phyloP scores from a whole-genome alignment of 352 stramenopile species.

The Pythium apleroticum region DNA sequence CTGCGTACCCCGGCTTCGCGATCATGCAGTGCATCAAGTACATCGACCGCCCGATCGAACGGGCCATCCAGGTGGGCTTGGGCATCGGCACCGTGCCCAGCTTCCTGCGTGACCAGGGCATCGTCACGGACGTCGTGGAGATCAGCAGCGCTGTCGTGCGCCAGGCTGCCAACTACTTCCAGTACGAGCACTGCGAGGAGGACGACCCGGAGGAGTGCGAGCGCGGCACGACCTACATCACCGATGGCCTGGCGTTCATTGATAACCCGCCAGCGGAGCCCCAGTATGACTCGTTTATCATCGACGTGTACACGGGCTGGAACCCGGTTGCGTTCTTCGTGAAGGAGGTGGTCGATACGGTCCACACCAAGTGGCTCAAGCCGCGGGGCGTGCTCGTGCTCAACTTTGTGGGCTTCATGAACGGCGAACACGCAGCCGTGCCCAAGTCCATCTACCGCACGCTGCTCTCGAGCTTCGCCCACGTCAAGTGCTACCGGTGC shows the following conservation, averaged over 20 bases:
- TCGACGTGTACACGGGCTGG: conserved; percentile 70
- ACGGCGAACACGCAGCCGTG: conserved; percentile 44
- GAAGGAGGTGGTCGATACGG: conserved; percentile 47
- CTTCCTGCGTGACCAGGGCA: conserved; percentile 57
- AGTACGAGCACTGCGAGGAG: conserved; percentile 59
- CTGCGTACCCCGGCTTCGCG: conserved; percentile 73
- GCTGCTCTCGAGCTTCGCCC: conserved; percentile 57
- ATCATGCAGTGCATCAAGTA: conserved; percentile 80
- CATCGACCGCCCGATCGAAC: conserved; percentile 39
- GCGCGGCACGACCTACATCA: conserved; percentile 59
- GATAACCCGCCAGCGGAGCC: conserved; percentile 35
- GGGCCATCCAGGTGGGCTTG: conserved; percentile 63
- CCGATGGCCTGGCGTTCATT: conserved; percentile 66
- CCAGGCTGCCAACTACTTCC: conserved; percentile 67
- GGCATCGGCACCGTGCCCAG: conserved; percentile 70
- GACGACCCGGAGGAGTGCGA: conserved; percentile 41
- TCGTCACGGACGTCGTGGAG: conserved; percentile 77
- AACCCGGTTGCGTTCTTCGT: conserved; percentile 74
- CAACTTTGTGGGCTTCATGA: conserved; percentile 78
- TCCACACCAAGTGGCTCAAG: conserved; percentile 60
- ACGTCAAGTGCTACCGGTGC: conserved; percentile 67
- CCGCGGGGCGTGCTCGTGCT: conserved; percentile 60
- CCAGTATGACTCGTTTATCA: conserved; percentile 57
- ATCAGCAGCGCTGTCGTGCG: conserved; percentile 68
- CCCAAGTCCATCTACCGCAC: conserved; percentile 73